A percentile compares a stretch with the other conserved stretches of the same genome.
These are phyloP conservation scores for Phanerodontia chrysosporium DNA, from an alignment of 768 basidiomycete genomes.

Conservation along the genomic window DNA sequence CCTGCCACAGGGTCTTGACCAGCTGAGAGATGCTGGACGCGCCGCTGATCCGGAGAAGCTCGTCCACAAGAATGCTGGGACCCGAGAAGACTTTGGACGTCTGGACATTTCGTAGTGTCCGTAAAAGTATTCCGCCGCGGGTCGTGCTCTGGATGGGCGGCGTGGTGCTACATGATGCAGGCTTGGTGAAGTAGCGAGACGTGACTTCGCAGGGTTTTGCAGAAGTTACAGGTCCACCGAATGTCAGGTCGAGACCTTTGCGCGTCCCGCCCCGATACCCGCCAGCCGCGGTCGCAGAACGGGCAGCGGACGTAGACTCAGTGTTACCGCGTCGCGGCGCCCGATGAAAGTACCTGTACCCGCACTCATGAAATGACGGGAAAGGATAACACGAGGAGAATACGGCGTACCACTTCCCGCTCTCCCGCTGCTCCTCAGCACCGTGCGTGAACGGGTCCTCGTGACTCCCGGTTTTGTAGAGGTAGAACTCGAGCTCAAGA, in stretches of 20 bases:
- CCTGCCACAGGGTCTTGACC: slow-evolving; percentile 51
- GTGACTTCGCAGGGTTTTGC: neutral
- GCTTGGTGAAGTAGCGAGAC: slow-evolving; percentile 19
- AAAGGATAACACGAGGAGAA: neutral
- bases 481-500: slow-evolving; percentile 77
- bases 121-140: slow-evolving; percentile 66
- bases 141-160: slow-evolving; percentile 13
- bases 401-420: slow-evolving; percentile 54
- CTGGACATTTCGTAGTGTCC: slow-evolving; percentile 50
- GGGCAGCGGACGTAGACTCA: slow-evolving; percentile 20
- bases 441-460: slow-evolving; percentile 79
- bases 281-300: slow-evolving; percentile 37
- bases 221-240: slow-evolving; percentile 37
- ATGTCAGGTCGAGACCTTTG: slow-evolving; percentile 74
- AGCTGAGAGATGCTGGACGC: slow-evolving; percentile 48
- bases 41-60: slow-evolving; percentile 51
- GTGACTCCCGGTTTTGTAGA: slow-evolving; percentile 52
- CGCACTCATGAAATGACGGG: neutral
- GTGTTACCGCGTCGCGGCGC: slow-evolving; percentile 40
- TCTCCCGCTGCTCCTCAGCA: slow-evolving; percentile 56
- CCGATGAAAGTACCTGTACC: slow-evolving; percentile 73
- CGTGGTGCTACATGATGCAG: neutral
- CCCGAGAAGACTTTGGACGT: slow-evolving; percentile 60
- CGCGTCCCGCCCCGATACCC: slow-evolving; percentile 68
- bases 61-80: slow-evolving; percentile 75